Evolutionary conservation across 768 basidiomycete genomes (phyloP).

Genomic region (Obba rivulosa): DNA sequence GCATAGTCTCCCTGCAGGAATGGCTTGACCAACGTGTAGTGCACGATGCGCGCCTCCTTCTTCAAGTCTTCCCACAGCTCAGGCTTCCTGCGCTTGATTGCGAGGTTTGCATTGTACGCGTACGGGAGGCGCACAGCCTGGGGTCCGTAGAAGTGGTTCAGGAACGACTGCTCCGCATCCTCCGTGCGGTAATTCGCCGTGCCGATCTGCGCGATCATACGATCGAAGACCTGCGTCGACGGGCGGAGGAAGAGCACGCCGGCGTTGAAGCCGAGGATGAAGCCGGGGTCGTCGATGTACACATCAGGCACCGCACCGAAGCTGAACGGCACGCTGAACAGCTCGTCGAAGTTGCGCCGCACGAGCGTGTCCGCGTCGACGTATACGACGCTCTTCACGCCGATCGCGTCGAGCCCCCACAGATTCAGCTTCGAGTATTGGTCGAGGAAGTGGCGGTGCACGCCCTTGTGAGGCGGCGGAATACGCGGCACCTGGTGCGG

Average conservation of each 20-base stretch:
- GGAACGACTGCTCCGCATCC: constrained; percentile 40
- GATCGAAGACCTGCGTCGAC: constrained; percentile 20
- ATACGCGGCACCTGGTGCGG: constrained; percentile 30
- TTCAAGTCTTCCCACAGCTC: constrained; percentile 26
- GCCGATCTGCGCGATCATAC: constrained; percentile 32
- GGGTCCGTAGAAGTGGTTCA: constrained; percentile 31
- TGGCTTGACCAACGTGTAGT: constrained; percentile 29
- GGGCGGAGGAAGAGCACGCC: constrained; percentile 31
- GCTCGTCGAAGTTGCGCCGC: constrained; percentile 27
- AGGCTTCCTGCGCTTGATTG: constrained; percentile 26
- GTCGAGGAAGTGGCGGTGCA: constrained; percentile 26
- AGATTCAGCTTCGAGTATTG: constrained; percentile 33
- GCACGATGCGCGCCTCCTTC: constrained; percentile 27
- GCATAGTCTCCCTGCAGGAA: constrained; percentile 18
- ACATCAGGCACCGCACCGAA: constrained; percentile 32
- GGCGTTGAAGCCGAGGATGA: constrained; percentile 30
- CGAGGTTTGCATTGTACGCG: constrained; percentile 33
- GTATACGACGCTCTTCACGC: constrained; percentile 26
- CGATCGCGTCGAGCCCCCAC: constrained; percentile 28
- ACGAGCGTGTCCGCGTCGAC: constrained; percentile 32
- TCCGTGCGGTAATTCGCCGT: constrained; percentile 32
- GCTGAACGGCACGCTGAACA: constrained; percentile 27
- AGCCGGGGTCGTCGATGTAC: constrained; percentile 20
- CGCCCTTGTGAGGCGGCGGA: constrained; percentile 32
- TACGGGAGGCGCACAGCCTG: constrained; percentile 29